Percentiles rank a stretch among this genome's conserved stretches.
These are phyloP conservation scores for Leishmania arabica DNA, from an alignment of 208 protist species.

Conservation along the genomic window DNA sequence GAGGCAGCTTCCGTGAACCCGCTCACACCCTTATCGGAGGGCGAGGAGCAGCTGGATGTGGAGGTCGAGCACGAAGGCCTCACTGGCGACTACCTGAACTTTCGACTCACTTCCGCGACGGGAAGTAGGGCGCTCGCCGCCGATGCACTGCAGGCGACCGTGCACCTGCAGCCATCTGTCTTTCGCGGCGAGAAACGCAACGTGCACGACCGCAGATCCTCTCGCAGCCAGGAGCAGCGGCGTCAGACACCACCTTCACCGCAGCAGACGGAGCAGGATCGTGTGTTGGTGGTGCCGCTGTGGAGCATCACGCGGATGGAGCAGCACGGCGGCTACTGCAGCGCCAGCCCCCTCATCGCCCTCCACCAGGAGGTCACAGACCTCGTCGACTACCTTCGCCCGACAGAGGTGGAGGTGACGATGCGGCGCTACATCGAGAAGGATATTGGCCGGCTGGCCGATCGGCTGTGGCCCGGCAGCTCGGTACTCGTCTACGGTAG, in stretches of 20 bases:
- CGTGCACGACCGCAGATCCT: not conserved
- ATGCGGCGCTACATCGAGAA: slow-evolving; percentile 78
- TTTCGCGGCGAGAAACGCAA: not conserved
- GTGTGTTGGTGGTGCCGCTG: slow-evolving; percentile 33
- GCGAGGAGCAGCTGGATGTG: not conserved
- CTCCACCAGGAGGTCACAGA: slow-evolving; percentile 89
- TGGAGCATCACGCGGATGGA: slow-evolving; percentile 42
- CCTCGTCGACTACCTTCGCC: slow-evolving; percentile 76
- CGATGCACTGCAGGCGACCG: slow-evolving; percentile 50
- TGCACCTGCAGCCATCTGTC: slow-evolving; percentile 4
- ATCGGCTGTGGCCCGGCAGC: slow-evolving; percentile 78
- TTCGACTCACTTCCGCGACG: slow-evolving; percentile 15
- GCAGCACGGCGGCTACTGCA: slow-evolving; percentile 57
- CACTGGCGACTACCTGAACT: slow-evolving; percentile 59
- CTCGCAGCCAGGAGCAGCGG: not conserved
- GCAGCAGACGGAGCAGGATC: not conserved
- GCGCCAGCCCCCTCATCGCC: slow-evolving; percentile 52
- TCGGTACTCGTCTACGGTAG: slow-evolving; percentile 87
- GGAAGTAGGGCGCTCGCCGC: slow-evolving; percentile 17
- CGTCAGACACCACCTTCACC: slow-evolving; percentile 9
- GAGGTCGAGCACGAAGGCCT: slow-evolving; percentile 35
- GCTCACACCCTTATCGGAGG: not conserved
- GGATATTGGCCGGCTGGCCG: slow-evolving; percentile 50
- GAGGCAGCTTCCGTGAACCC: not conserved
- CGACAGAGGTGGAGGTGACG: slow-evolving; percentile 76